These are phyloP conservation scores for Fremontodendron californicum DNA, from an alignment of 345 rosid species.

Conservation along the genomic window DNA sequence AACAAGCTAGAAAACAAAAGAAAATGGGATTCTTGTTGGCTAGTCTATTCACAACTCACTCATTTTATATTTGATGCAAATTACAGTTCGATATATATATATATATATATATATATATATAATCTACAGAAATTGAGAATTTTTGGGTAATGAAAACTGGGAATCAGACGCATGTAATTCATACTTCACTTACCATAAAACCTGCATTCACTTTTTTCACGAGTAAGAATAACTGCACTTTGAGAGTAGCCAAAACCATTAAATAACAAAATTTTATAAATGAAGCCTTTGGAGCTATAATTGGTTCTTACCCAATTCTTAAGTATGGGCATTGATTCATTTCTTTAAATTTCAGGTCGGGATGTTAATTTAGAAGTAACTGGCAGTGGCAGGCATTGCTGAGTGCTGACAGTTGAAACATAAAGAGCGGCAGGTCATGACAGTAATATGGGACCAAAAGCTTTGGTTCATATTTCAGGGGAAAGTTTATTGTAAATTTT, in stretches of 20 bases:
- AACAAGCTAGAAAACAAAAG: constrained; percentile 2
- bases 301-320: background rate
- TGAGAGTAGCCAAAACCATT: background rate
- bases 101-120: too few species aligned
- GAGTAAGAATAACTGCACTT: background rate
- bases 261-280: background rate
- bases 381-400: too few species aligned
- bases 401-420: background rate
- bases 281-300: background rate
- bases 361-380: background rate
- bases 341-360: background rate
- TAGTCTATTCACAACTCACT: background rate
- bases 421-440: background rate
- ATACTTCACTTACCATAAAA: background rate
- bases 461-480: background rate
- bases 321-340: background rate
- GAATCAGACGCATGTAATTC: background rate
- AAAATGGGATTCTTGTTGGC: constrained; percentile 4
- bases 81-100: background rate
- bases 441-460: background rate
- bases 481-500: too few species aligned
- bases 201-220: too few species aligned
- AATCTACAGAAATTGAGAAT: too few species aligned
- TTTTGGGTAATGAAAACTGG: background rate
- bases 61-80: background rate